Base-by-base conservation (phyloP, 129 eudicot genomes). In the Erigeron canadensis region DNA sequence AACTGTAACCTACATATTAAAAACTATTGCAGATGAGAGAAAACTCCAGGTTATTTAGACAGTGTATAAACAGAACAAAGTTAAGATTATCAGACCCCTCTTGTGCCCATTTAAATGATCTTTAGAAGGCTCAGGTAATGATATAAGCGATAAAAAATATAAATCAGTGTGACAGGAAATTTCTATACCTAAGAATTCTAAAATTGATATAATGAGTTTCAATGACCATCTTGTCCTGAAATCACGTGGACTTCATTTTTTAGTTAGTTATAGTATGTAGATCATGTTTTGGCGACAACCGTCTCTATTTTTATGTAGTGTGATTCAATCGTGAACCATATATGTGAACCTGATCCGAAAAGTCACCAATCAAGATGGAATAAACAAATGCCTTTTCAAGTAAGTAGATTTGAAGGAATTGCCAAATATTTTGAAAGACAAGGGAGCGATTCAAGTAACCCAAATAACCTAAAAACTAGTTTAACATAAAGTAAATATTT, bases 11-110 rank as follows among this genome's bases (percentile, higher is more conserved):
- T 50, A 22, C 64, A 37, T 58, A 34, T 21, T 39, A 19, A 42
- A 34, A 54, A 71, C 71, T 61, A 64, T 63, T 54, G 63, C 37
- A 59, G 18, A 40, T 10, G 28, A 77, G 63, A 42, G 23, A 19
- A 50, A 42, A 65, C 34, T 34, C 48, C 3, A 59, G 58, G 65
- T 65, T 62, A 28, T 28, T 22, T 42, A 50, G 46, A 17, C 5
- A 48, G 21, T 4, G 41, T 56, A 21, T 16, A 58, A 23, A 39
- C 1, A 70, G 12, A 34, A 77, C 39, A 18, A 8, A 47, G 23
- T 40, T 10, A 22, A 7, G 21, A 60, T 34, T 5, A 69, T 18
- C 10, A 15, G 38, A 50, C 45, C 63, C 40, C 71, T 74, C 2
- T 10, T 75, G 40, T 53, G 67, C 73, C 44, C 47, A 28, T 73